These are phyloP conservation scores for Stagonosporopsis chrysanthemi DNA, from an alignment of 2,329 filamentous ascomycete species.

Conservation along the genomic window DNA sequence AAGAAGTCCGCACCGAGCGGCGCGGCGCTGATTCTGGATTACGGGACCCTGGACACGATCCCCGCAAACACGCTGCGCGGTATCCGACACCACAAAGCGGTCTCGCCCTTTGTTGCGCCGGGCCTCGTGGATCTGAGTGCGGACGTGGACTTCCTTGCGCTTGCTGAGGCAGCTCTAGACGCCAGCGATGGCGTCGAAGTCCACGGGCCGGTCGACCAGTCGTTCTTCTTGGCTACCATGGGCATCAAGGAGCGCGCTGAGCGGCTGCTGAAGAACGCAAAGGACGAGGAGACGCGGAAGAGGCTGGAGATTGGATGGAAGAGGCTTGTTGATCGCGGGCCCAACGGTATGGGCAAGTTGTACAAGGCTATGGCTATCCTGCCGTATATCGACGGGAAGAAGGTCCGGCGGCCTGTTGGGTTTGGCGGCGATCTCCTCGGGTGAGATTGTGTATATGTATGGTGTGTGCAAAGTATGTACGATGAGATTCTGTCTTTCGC, in stretches of 20 bases:
- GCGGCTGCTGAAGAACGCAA: constrained; percentile 36
- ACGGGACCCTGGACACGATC: constrained; percentile 80
- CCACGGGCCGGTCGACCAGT: constrained; percentile 90
- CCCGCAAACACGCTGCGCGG: constrained; percentile 90
- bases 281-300: constrained; percentile 48
- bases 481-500: not conserved
- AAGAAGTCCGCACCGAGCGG: constrained; percentile 73
- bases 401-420: constrained; percentile 80
- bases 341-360: constrained; percentile 88
- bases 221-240: constrained; percentile 78
- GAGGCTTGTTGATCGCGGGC: constrained; percentile 81
- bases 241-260: constrained; percentile 67
- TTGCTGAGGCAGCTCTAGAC: constrained; percentile 80
- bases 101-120: constrained; percentile 80
- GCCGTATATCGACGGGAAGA: constrained; percentile 68
- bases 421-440: constrained; percentile 76
- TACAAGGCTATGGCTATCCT: constrained; percentile 94
- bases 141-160: constrained; percentile 89
- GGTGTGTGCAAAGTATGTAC: not conserved
- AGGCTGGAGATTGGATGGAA: constrained; percentile 78
- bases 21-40: constrained; percentile 94
- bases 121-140: constrained; percentile 88
- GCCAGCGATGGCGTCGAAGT: constrained; percentile 85
- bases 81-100: constrained; percentile 77
- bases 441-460: not conserved